These are phyloP conservation scores for Suhomyces panamericanus DNA, from an alignment of 1,139 yeast genomes.

Conservation along the genomic window DNA sequence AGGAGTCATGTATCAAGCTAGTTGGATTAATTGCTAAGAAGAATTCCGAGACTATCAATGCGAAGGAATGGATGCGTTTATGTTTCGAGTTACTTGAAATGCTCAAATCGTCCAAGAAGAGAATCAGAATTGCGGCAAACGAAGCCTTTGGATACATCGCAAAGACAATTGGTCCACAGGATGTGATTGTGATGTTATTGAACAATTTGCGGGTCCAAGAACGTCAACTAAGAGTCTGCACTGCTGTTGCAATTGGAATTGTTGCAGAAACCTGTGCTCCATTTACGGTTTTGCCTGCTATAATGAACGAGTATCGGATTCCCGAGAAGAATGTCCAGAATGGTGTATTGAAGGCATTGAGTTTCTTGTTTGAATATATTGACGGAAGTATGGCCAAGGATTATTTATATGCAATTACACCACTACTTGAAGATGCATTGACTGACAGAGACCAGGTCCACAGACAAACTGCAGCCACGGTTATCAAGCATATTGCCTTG, in stretches of 20 bases:
- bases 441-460: conserved; percentile 92
- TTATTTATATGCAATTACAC: conserved; percentile 78
- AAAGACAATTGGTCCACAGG: conserved; percentile 93
- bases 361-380: conserved; percentile 93
- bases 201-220: conserved; percentile 90
- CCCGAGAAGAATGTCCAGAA: conserved; percentile 95
- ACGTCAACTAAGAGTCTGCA: conserved; percentile 93
- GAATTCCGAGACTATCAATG: conserved; percentile 84
- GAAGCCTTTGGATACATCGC: conserved; percentile 91
- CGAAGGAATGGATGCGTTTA: conserved; percentile 97
- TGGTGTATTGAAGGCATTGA: conserved; percentile 88
- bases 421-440: conserved; percentile 85
- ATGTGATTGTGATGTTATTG: conserved; percentile 80
- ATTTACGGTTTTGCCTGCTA: conserved; percentile 91
- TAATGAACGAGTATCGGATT: conserved; percentile 92
- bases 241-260: conserved; percentile 97
- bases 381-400: conserved; percentile 75
- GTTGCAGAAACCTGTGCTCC: conserved; percentile 95
- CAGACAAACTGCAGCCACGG: conserved; percentile 93
- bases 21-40: conserved; percentile 82
- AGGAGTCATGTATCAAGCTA: conserved; percentile 75
- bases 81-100: conserved; percentile 89
- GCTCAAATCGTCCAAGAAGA: conserved; percentile 79
- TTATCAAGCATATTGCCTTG: conserved; percentile 77
- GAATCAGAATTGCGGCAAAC: conserved; percentile 83